phyloP scores from a whole-genome alignment of 768 basidiomycete species.

The Boletus huronensis region DNA sequence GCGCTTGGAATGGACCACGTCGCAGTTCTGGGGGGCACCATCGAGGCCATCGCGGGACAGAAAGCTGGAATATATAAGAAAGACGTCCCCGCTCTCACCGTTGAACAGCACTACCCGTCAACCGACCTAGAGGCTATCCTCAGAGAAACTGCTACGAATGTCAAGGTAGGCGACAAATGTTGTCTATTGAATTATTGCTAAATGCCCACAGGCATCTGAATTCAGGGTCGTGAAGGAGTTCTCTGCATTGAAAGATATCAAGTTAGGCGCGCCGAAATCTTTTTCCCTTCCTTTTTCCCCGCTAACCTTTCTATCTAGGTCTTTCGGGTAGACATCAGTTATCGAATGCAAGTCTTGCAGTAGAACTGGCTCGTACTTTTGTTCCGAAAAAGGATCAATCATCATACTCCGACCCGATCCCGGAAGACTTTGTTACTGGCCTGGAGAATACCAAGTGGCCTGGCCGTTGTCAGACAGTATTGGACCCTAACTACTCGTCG shows the following conservation, averaged over 20 bases:
- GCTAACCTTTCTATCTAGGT: constrained; percentile 43
- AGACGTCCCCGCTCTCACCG: constrained; percentile 82
- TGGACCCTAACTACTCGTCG: constrained; percentile 49
- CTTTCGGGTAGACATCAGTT: constrained; percentile 83
- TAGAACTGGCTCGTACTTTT: constrained; percentile 68
- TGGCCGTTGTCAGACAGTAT: constrained; percentile 85
- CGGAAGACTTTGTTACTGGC: constrained; percentile 54
- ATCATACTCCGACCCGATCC: constrained; percentile 33
- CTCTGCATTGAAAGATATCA: constrained; percentile 48
- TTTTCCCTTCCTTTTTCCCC: background rate
- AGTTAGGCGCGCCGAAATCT: constrained; percentile 50
- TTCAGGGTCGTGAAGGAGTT: constrained; percentile 60
- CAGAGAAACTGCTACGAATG: constrained; percentile 58
- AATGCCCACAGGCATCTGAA: constrained; percentile 50
- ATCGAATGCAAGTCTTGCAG: constrained; percentile 84
- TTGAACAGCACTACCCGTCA: constrained; percentile 75
- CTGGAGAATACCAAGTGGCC: constrained; percentile 81
- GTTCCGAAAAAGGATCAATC: constrained; percentile 36
- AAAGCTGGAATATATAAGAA: constrained; percentile 98
- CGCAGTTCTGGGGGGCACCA: constrained; percentile 79
- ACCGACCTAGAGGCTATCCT: constrained; percentile 65
- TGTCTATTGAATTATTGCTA: background rate
- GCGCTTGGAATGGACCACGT: constrained; percentile 92
- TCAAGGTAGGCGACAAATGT: constrained; percentile 45
- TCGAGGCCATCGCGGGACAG: constrained; percentile 88